Base-by-base conservation (phyloP, 768 basidiomycete species). In the Cystofilobasidium capitatum region DNA sequence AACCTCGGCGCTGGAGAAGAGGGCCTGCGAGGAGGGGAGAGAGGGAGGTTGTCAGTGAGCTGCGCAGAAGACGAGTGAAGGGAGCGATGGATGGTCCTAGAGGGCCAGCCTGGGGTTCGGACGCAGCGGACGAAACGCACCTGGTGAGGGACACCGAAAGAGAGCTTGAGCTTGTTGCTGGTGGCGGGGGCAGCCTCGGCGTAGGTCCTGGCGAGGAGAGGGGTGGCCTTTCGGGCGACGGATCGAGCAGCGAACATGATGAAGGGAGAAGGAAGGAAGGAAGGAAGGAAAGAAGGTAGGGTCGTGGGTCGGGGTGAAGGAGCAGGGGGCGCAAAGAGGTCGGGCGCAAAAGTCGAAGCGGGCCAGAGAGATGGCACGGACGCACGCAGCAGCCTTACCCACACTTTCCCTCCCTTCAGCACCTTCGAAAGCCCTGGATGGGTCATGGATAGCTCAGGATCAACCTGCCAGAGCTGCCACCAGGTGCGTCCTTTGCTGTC, bases 121-220 rank as follows among this genome's bases (percentile, higher is more conserved):
- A n/a, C n/a, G n/a, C n/a, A n/a, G n/a, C 22, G 31, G 36, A 29
- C 16, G 12, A 4, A 36, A 81, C 84, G 65, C 66, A 94, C 96
- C 82, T 96, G 86, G 80, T 98, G 93, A 62, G 96, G 96, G 67
- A 99, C 85, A 62, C 88, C 89, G 73, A 99, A 82, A 24, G 91
- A 91, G 69, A 99, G 86, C 73, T 87, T 88, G 71, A 99, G 86
- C 80, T 91, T 93, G 79, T 90, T 89, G 51, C 51, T 31, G 20
- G 59, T 31, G 40, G 49, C 17, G 65, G 76, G 74, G 55, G 83
- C 83, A 59, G 82, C 88, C 77, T 94, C 94, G 60, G 94, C 94
- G 78, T 98, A 98, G 47, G 90, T 89, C 76, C 94, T 85, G 71
- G 85, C 81, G 69, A 82, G 83, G 39, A 84, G 72, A 51, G 80